Conservation (phyloP, 2,329 filamentous ascomycete species). For the Ciborinia camelliae region DNA sequence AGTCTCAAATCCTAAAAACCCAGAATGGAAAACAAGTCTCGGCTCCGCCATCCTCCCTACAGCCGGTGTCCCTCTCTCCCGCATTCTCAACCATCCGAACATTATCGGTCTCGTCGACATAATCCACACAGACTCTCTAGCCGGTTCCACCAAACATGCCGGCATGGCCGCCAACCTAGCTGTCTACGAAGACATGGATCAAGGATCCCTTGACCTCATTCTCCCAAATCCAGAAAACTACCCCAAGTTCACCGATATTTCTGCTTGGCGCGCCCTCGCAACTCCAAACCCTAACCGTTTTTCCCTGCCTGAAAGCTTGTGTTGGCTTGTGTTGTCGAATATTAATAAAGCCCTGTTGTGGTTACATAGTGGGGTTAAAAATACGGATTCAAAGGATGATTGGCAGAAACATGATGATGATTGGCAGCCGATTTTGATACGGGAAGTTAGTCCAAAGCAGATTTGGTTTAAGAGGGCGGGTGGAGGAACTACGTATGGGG, state of each 20-base stretch:
- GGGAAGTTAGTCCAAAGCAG: slow-evolving; percentile 46
- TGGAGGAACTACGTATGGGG: slow-evolving; percentile 49
- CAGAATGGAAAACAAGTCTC: slow-evolving; percentile 24
- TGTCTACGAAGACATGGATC: slow-evolving; percentile 53
- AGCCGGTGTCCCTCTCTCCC: slow-evolving; percentile 27
- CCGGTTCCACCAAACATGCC: slow-evolving; percentile 16
- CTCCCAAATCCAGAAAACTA: slow-evolving; percentile 32
- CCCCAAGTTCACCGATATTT: slow-evolving; percentile 23
- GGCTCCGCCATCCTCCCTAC: slow-evolving; percentile 28
- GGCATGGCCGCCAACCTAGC: slow-evolving; percentile 36
- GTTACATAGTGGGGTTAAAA: slow-evolving; percentile 48
- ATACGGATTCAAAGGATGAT: slow-evolving; percentile 28
- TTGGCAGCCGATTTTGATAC: slow-evolving; percentile 53
- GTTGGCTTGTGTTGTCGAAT: slow-evolving; percentile 53
- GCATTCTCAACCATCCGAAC: slow-evolving; percentile 36
- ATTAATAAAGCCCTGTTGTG: slow-evolving; percentile 50
- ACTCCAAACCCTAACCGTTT: slow-evolving; percentile 30
- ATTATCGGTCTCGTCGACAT: slow-evolving; percentile 35
- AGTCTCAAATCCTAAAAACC: slow-evolving; percentile 18
- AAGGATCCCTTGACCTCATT: slow-evolving; percentile 47
- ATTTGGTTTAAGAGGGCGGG: slow-evolving; percentile 50
- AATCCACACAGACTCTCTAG: slow-evolving; percentile 22
- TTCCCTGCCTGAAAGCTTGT: slow-evolving; percentile 49
- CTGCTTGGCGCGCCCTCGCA: slow-evolving; percentile 28
- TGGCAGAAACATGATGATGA: slow-evolving; percentile 39